A percentile compares a stretch with the other conserved stretches of the same genome.
phyloP scores from a whole-genome alignment of 1,284 basidiomycete genomes.

The Ceratobasidium sp. region DNA sequence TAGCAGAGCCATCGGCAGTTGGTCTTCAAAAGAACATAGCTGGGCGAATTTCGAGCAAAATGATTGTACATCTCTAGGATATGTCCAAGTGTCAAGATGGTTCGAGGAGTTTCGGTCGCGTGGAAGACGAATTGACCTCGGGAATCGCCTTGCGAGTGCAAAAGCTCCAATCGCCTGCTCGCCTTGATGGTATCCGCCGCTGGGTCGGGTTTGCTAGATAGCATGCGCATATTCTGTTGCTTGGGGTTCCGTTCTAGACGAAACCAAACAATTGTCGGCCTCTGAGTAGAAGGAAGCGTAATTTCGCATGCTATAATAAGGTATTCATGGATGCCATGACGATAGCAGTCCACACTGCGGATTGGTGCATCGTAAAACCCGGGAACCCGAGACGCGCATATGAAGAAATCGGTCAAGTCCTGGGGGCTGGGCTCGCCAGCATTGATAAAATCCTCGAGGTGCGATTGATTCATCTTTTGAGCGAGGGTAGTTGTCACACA shows the following conservation, averaged over 20 bases:
- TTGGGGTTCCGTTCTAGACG: constrained; percentile 30
- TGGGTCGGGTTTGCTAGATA: not conserved
- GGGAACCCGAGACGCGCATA: not conserved
- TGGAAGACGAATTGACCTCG: constrained; percentile 20
- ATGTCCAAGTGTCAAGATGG: not conserved
- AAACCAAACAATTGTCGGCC: constrained; percentile 5
- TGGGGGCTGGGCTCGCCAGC: not conserved
- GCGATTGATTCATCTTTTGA: not conserved
- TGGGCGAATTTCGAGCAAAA: not conserved
- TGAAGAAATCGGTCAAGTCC: constrained; percentile 1
- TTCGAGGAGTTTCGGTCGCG: not conserved
- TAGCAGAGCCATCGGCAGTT: constrained; percentile 42
- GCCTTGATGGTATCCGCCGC: constrained; percentile 13
- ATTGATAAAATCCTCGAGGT: not conserved
- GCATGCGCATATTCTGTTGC: not conserved
- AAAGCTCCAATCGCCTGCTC: not conserved
- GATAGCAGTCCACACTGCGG: constrained; percentile 13
- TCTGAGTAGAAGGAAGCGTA: constrained; percentile 1
- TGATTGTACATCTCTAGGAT: constrained; percentile 29
- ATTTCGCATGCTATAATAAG: constrained; percentile 17
- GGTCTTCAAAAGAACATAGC: constrained; percentile 6
- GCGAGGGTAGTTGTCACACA: not conserved
- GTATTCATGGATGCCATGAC: constrained; percentile 27
- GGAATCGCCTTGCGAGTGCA: not conserved
- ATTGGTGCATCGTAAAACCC: constrained; percentile 9